phyloP scores from a whole-genome alignment of 2,329 filamentous ascomycete genomes.

The Raffaelea arxii region DNA sequence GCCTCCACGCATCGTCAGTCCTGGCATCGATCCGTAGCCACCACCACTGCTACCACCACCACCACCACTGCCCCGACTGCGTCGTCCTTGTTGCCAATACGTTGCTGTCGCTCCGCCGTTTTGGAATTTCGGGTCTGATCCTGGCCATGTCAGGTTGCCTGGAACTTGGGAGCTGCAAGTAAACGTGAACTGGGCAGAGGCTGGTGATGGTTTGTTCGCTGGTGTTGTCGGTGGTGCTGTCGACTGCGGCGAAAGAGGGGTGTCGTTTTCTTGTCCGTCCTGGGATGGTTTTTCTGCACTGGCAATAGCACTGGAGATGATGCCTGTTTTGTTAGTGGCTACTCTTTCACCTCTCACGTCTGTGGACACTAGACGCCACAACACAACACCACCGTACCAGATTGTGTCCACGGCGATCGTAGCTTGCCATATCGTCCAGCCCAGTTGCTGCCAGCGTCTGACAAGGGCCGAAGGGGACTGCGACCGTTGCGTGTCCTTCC shows the following conservation, averaged over 20 bases:
- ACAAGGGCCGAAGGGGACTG: constrained; percentile 50
- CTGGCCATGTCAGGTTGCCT: constrained; percentile 63
- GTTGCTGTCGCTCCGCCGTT: constrained; percentile 2
- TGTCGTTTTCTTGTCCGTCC: constrained; percentile 67
- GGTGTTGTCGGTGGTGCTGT: too few relatives aligned
- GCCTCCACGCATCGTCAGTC: background rate
- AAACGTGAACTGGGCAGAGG: constrained; percentile 90
- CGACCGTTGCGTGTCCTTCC: constrained; percentile 56
- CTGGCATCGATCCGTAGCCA: background rate
- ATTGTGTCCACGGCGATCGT: constrained; percentile 24
- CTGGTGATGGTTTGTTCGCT: constrained; percentile 49
- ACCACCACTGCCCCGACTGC: background rate
- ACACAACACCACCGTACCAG: constrained; percentile 13
- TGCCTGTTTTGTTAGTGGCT: constrained; percentile 42
- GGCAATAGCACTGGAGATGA: constrained; percentile 87
- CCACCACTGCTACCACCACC: background rate
- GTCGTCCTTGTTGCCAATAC: constrained; percentile 5
- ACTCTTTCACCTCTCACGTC: background rate
- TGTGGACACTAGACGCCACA: too few relatives aligned
- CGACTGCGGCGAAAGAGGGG: constrained; percentile 66
- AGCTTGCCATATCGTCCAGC: constrained; percentile 35
- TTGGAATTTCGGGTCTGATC: constrained; percentile 7
- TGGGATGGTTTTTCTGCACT: constrained; percentile 66
- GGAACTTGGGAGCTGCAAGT: constrained; percentile 86
- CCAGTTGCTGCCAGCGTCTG: constrained; percentile 50